phyloP scores from a whole-genome alignment of 768 basidiomycete species.

The Lentinula edodes region DNA sequence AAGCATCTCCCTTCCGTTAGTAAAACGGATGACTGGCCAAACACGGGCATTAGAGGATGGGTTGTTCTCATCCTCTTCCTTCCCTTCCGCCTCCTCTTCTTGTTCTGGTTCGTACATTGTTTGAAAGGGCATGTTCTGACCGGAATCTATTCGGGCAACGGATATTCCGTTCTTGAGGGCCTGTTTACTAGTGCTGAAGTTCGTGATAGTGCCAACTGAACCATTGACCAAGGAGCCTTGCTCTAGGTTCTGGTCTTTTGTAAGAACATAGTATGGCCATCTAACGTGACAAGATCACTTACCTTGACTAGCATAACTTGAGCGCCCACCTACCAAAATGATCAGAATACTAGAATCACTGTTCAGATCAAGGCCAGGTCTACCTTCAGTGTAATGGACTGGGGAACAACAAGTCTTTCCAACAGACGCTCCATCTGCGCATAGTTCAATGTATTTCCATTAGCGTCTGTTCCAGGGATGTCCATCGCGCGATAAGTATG shows the following conservation, averaged over 20 bases:
- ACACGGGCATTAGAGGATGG: conserved; percentile 13
- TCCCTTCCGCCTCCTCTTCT: neutral
- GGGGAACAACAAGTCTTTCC: conserved; percentile 57
- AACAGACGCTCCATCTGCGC: conserved; percentile 38
- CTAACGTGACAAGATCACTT: neutral
- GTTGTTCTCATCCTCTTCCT: neutral
- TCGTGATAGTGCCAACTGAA: conserved; percentile 51
- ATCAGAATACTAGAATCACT: neutral
- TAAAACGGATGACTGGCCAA: conserved; percentile 66
- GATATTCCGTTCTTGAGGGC: conserved; percentile 31
- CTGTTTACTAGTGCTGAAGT: conserved; percentile 39
- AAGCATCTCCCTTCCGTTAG: conserved; percentile 37
- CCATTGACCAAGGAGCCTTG: conserved; percentile 73
- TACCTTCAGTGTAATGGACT: conserved; percentile 44
- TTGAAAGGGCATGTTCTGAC: conserved; percentile 2
- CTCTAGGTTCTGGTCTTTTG: conserved; percentile 47
- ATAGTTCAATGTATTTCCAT: conserved; percentile 26
- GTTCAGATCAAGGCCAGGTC: neutral
- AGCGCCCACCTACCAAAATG: conserved; percentile 51
- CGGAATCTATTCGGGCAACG: conserved; percentile 30
- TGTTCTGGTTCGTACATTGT: too few relatives aligned
- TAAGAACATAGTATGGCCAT: neutral
- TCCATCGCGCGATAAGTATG: conserved; percentile 42
- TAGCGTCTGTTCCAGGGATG: conserved; percentile 37
- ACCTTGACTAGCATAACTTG: conserved; percentile 86